A percentile compares a stretch with the other conserved stretches of the same genome.
These are phyloP conservation scores for Fusarium pseudonygamai DNA, from an alignment of 2,329 filamentous ascomycete genomes.

Conservation along the genomic window DNA sequence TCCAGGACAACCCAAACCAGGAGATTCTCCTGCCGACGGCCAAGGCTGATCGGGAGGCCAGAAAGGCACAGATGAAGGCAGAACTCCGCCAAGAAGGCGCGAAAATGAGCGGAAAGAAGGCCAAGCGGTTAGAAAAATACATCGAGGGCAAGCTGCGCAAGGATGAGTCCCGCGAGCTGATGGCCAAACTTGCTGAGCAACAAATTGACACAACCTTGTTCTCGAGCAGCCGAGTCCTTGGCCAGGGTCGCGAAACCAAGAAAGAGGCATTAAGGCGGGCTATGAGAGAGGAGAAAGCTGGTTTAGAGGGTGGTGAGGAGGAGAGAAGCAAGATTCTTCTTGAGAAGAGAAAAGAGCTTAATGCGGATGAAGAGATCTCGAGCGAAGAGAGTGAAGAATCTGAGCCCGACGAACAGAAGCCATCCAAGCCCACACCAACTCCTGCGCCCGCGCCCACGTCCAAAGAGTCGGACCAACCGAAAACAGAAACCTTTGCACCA, in stretches of 20 bases:
- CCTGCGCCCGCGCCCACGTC: neutral
- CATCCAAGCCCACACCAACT: neutral
- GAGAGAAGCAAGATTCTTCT: slow-evolving; percentile 66
- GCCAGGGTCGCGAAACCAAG: slow-evolving; percentile 76
- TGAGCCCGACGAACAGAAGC: neutral
- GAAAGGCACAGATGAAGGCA: slow-evolving; percentile 64
- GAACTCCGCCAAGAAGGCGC: slow-evolving; percentile 61
- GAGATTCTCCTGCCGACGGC: slow-evolving; percentile 45
- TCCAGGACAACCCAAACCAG: slow-evolving; percentile 50
- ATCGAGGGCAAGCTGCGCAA: slow-evolving; percentile 92
- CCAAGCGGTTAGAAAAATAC: slow-evolving; percentile 74
- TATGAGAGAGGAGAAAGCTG: slow-evolving; percentile 71
- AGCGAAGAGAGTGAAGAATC: slow-evolving; percentile 29
- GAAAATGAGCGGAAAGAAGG: slow-evolving; percentile 72
- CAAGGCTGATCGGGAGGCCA: slow-evolving; percentile 64
- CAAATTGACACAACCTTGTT: slow-evolving; percentile 86
- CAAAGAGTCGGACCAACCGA: slow-evolving; percentile 2
- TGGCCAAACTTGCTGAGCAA: slow-evolving; percentile 81
- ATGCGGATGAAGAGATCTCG: slow-evolving; percentile 40
- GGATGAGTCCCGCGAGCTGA: slow-evolving; percentile 86
- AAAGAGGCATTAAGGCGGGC: slow-evolving; percentile 72
- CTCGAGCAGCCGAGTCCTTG: slow-evolving; percentile 79
- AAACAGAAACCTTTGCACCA: slow-evolving; percentile 3
- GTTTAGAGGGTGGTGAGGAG: slow-evolving; percentile 63
- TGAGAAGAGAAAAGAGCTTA: slow-evolving; percentile 47